These are phyloP conservation scores for Lipomyces lipofer DNA, from an alignment of 805 yeast species.

Conservation along the genomic window DNA sequence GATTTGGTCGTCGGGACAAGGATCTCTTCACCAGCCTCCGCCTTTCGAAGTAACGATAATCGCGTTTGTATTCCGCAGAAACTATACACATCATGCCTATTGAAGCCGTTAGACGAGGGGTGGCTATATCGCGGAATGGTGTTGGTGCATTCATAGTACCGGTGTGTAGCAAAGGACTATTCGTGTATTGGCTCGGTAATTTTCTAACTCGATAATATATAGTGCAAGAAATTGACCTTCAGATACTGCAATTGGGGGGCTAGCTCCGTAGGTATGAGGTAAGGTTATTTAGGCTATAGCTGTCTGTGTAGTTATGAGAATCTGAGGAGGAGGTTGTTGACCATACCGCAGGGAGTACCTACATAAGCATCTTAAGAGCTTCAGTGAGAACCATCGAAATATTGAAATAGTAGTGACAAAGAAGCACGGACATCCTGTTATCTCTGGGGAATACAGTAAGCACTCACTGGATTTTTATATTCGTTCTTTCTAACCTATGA, in stretches of 20 bases:
- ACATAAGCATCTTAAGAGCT: conserved; percentile 49
- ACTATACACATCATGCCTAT: conserved; percentile 18
- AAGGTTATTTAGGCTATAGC: conserved; percentile 11
- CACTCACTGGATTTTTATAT: neutral
- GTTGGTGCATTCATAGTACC: conserved; percentile 71
- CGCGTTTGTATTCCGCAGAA: no score
- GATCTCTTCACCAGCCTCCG: neutral
- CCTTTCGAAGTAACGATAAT: neutral
- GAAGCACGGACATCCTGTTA: conserved; percentile 70
- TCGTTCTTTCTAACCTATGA: neutral
- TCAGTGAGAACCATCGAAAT: conserved; percentile 63
- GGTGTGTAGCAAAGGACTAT: no score
- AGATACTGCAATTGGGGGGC: conserved; percentile 97
- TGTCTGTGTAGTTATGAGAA: no score
- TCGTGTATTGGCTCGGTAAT: neutral
- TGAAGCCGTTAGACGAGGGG: conserved; percentile 48
- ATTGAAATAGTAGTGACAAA: conserved; percentile 70
- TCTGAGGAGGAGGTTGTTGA: neutral
- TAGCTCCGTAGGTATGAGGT: conserved; percentile 75
- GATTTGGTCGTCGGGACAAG: neutral
- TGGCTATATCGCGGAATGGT: conserved; percentile 70
- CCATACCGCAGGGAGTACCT: conserved; percentile 55
- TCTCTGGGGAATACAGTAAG: conserved; percentile 56
- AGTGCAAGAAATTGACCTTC: conserved; percentile 69
- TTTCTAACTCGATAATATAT: neutral